A percentile compares a stretch with the other conserved stretches of the same genome.
Evolutionary conservation across 176 grass and related monocot species (phyloP).

Genomic region (Coix lacrymajobi): DNA sequence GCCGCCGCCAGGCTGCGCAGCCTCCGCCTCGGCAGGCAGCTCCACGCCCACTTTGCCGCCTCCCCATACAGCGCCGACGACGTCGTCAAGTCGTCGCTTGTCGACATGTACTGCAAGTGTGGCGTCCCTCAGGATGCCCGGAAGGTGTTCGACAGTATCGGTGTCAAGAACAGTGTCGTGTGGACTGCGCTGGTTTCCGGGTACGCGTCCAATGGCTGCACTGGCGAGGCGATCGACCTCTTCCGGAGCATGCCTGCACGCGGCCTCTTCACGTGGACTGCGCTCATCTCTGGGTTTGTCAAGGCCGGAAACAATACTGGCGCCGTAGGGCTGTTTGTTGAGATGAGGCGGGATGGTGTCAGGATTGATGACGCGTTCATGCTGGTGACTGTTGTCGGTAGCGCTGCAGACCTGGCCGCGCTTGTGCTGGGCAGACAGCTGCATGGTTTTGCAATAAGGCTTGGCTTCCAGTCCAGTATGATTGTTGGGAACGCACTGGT

Average conservation of each 20-base stretch:
- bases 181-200: conserved; percentile 84
- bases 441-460: conserved; percentile 44
- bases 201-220: conserved; percentile 41
- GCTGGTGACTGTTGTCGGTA: conserved; percentile 41
- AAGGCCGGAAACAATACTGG: conserved; percentile 41
- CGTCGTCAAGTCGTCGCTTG: conserved; percentile 66
- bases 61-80: conserved; percentile 45
- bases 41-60: conserved; percentile 40
- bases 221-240: conserved; percentile 41
- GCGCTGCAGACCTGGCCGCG: conserved; percentile 44
- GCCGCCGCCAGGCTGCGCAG: conserved; percentile 35
- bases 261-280: conserved; percentile 74
- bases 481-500: conserved; percentile 69
- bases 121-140: conserved; percentile 41
- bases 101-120: conserved; percentile 91
- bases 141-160: conserved; percentile 67
- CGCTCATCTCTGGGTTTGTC: conserved; percentile 69
- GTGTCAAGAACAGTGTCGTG: conserved; percentile 50
- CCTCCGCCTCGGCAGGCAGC: conserved; percentile 65
- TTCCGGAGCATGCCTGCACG: conserved; percentile 59
- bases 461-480: conserved; percentile 55
- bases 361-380: conserved; percentile 63
- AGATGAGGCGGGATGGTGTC: conserved; percentile 62
- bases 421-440: conserved; percentile 58
- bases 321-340: conserved; percentile 47